Base-by-base conservation (phyloP, 192 early-diverging fungal genomes). In the Oehlia diaphana region DNA sequence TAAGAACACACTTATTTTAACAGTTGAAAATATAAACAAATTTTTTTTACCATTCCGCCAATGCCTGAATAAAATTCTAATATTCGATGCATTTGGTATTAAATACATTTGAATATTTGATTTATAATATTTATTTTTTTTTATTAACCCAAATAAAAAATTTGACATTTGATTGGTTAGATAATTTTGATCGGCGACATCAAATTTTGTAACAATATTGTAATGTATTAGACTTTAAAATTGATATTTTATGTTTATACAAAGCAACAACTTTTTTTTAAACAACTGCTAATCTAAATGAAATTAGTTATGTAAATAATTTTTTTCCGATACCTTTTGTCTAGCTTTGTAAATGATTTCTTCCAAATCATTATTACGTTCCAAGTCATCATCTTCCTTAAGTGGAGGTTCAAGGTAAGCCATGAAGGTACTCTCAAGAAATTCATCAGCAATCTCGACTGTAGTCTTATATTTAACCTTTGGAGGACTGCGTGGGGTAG, bases 61-160 rank as follows among this genome's bases (percentile, higher is more conserved):
- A 91, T 91, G 39, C 90, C 90, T 35, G 90, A 91, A 62, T 89
- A 91, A 74, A 91, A 91, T 75, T 91, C 90, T 50, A 91, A 67
- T 39, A 86, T 79, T 62, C 81, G 35, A 67, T 77, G 33, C 67
- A 69, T 69, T 8, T 28, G 1, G 3, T 21, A 21, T 21, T 58
- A 21, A 21, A 21, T 7, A 7, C 4, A n/a, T 21, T 58, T 19
- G 4, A 31, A 31, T 1, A 31, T 31, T 31, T 31, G 26, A 26
- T 26, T 26, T 26, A 26, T 26, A 26, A 26, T 26, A 31, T 31
- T 31, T 1, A 31, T 31, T 31, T 58, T 58, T 21, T 58, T 19
- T 58, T 21, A 26, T 58, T 58, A 16, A 21, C 1, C 0, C 6
- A 58, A 58, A 21, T 5, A 21, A 2, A 21, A 2, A 21, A 58